Evolutionary conservation across 2,329 filamentous ascomycete species (phyloP), one percentile per base, ranked within the genome.

Genomic region (Colletotrichum abscissum): DNA sequence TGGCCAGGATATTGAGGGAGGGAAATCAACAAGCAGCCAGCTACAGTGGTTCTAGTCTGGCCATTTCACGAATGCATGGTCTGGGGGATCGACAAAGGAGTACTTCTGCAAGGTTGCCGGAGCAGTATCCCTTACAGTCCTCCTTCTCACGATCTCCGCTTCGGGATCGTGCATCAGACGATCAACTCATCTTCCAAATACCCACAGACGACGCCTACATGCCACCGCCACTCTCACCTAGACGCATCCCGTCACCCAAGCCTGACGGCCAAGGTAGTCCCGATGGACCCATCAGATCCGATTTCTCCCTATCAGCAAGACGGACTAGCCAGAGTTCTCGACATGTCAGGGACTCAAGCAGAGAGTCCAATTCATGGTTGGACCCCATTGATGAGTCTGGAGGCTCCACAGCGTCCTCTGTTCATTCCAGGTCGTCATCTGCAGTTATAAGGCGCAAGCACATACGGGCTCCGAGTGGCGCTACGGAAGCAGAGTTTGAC

Each of bases 361-460:
- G 93, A 74, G 94, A 95, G 80, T 94, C 94, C 5, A 95, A 93
- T 65, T 97, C 95, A 1, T 98, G 95, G 95, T 84, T 98, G n/a
- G 94, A 98, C 79, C 96, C 95, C 1, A 97, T 97, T 69, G 94
- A 97, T 80, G 95, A 98, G 78, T 98, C 95, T 26, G 94, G 92
- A 46, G 93, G 90, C 22, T 98, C 95, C 1, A 92, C 91, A 4
- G 88, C 90, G 3, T 94, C 94, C 1, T 98, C 95, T 0, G 88
- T 95, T 1, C 94, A 95, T 80, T 97, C 95, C 0, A 88, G 94
- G 62, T 91, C 92, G 4, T 95, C 94, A 1, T 94, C 93, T 1
- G 84, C 92, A 72, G 89, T 91, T 56, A 83, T 93, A 60, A 88
- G 90, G 74, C 88, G 93, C 75, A 94, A 92, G 78, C 92, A 93